Conservation (phyloP, 768 basidiomycete genomes). For the Boletus fagicola region DNA sequence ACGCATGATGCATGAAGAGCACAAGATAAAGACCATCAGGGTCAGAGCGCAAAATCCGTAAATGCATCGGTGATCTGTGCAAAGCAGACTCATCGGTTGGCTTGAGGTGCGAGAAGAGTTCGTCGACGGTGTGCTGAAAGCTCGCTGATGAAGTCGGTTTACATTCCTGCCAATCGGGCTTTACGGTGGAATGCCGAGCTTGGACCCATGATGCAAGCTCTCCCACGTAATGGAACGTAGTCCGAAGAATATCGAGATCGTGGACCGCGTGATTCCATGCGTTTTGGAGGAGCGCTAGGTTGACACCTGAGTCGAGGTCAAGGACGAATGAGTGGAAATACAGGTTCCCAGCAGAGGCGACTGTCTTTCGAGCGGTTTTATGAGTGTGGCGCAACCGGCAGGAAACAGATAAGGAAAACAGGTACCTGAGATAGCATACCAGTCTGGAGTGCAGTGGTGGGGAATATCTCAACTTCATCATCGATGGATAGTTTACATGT, state of each 20-base stretch:
- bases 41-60: constrained; percentile 15
- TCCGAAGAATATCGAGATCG: constrained; percentile 42
- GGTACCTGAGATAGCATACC: constrained; percentile 51
- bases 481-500: constrained; percentile 19
- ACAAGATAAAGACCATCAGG: constrained; percentile 26
- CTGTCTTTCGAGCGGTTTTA: constrained; percentile 21
- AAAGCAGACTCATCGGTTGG: constrained; percentile 27
- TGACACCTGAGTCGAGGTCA: constrained; percentile 13
- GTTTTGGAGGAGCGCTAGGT: constrained; percentile 30
- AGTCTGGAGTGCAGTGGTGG: constrained; percentile 45
- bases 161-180: constrained; percentile 27
- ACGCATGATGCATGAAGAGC: constrained; percentile 46
- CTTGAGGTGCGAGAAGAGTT: constrained; percentile 10
- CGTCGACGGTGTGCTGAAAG: constrained; percentile 12
- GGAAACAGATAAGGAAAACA: background rate
- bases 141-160: constrained; percentile 3
- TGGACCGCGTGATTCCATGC: constrained; percentile 38
- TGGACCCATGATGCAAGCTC: constrained; percentile 34
- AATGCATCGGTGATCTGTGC: constrained; percentile 33
- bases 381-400: background rate
- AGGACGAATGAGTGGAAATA: constrained; percentile 36
- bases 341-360: constrained; percentile 28
- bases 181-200: constrained; percentile 25
- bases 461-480: constrained; percentile 38
- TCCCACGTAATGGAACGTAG: constrained; percentile 45